Evolutionary conservation across 768 basidiomycete species (phyloP).

Genomic region (Tephrocybe sp.): DNA sequence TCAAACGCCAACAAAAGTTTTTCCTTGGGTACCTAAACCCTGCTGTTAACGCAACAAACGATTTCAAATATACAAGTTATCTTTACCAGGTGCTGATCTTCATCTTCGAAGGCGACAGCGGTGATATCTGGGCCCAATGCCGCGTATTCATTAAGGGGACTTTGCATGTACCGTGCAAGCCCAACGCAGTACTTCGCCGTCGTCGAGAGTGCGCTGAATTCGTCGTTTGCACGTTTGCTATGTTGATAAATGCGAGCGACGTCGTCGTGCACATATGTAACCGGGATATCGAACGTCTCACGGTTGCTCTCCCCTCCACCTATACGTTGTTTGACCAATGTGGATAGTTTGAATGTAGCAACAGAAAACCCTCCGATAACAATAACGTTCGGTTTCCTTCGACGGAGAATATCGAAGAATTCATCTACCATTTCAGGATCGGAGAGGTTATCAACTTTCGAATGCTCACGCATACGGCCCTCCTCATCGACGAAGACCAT

Average conservation of each 20-base stretch:
- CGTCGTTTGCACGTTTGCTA: slow-evolving; percentile 78
- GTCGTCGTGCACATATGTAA: slow-evolving; percentile 86
- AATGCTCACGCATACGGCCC: slow-evolving; percentile 88
- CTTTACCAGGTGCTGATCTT: slow-evolving; percentile 81
- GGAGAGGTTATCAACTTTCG: slow-evolving; percentile 83
- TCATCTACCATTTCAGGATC: slow-evolving; percentile 67
- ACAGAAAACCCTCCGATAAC: slow-evolving; percentile 88
- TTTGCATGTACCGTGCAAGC: slow-evolving; percentile 89
- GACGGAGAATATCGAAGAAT: slow-evolving; percentile 78
- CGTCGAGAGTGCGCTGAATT: slow-evolving; percentile 74
- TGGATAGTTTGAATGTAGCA: slow-evolving; percentile 68
- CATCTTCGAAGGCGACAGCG: slow-evolving; percentile 80
- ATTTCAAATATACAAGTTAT: slow-evolving; percentile 4
- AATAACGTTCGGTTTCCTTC: slow-evolving; percentile 84
- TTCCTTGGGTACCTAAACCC: slow-evolving; percentile 74
- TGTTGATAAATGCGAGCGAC: slow-evolving; percentile 94
- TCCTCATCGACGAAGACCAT: slow-evolving; percentile 84
- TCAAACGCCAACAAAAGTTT: slow-evolving; percentile 82
- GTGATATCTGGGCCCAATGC: slow-evolving; percentile 84
- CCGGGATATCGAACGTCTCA: slow-evolving; percentile 57
- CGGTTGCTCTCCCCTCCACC: slow-evolving; percentile 24
- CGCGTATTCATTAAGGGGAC: slow-evolving; percentile 91
- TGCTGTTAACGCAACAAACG: slow-evolving; percentile 1
- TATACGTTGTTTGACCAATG: slow-evolving; percentile 58
- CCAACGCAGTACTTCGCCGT: slow-evolving; percentile 92